A percentile compares a stretch with the other conserved stretches of the same genome.
Evolutionary conservation across 2,329 filamentous ascomycete genomes (phyloP).

Genomic region (Alternaria arborescens): DNA sequence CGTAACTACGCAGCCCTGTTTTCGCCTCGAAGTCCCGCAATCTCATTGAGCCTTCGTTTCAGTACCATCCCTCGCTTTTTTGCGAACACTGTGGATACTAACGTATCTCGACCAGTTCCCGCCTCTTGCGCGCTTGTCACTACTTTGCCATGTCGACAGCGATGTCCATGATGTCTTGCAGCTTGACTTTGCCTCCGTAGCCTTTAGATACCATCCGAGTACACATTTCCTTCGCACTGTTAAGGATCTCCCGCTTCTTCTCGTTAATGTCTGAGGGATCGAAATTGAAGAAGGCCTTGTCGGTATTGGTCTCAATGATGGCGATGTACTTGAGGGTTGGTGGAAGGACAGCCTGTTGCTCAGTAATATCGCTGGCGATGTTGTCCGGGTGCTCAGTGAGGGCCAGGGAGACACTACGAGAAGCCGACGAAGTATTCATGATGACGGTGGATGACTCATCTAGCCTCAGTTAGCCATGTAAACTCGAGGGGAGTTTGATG

Average conservation of each 20-base stretch:
- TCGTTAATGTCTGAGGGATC: not conserved
- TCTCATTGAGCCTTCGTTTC: not conserved
- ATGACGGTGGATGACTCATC: not conserved
- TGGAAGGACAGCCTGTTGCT: not conserved
- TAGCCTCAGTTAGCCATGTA: not conserved
- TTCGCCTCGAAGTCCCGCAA: not conserved
- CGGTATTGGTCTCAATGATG: not conserved
- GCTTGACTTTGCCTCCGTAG: not conserved
- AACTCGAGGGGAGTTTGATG: not conserved
- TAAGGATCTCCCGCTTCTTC: not conserved
- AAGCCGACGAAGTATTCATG: no score
- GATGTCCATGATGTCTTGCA: constrained; percentile 1
- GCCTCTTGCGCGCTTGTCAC: not conserved
- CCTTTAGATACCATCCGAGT: not conserved
- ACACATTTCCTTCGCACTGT: not conserved
- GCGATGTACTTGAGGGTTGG: constrained; percentile 2
- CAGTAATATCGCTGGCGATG: not conserved
- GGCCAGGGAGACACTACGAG: no score
- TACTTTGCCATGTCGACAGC: not conserved
- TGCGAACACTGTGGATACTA: not conserved
- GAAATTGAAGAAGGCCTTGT: not conserved
- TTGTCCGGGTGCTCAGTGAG: no score
- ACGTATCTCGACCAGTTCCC: not conserved
- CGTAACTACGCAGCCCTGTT: not conserved
- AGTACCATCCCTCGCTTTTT: not conserved